Conservation (phyloP, 768 basidiomycete species). For the Russula ochroleuca region DNA sequence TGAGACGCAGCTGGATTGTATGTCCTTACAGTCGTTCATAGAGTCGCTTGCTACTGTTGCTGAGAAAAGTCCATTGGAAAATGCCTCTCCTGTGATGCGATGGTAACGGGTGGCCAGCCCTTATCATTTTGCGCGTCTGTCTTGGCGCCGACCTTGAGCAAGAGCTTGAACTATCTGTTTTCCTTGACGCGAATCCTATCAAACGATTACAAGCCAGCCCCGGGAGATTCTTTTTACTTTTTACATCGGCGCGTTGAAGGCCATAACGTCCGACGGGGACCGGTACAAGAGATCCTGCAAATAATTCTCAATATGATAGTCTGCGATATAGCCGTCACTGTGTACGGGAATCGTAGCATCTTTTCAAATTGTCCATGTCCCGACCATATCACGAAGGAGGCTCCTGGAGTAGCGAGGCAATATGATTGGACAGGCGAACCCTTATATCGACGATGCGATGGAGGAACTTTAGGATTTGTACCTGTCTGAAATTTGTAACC, state of each 20-base stretch:
- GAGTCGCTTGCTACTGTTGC: no score
- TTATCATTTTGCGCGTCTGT: no score
- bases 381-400: not conserved
- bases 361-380: not conserved
- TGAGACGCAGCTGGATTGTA: no score
- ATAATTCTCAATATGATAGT: slow-evolving; percentile 2
- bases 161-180: not conserved
- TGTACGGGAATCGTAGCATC: not conserved
- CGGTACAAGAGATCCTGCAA: not conserved
- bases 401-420: slow-evolving; percentile 2
- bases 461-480: not conserved
- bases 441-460: not conserved
- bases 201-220: not conserved
- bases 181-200: not conserved
- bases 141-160: no score
- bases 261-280: slow-evolving; percentile 9
- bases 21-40: no score
- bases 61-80: no score
- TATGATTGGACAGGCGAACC: not conserved
- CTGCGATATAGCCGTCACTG: slow-evolving; percentile 2
- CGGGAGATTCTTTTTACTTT: not conserved
- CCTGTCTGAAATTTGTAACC: no score
- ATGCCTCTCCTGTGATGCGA: no score
- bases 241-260: not conserved
- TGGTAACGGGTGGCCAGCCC: no score